phyloP scores from a whole-genome alignment of 345 rosid genomes.

The Carallia brachiata region DNA sequence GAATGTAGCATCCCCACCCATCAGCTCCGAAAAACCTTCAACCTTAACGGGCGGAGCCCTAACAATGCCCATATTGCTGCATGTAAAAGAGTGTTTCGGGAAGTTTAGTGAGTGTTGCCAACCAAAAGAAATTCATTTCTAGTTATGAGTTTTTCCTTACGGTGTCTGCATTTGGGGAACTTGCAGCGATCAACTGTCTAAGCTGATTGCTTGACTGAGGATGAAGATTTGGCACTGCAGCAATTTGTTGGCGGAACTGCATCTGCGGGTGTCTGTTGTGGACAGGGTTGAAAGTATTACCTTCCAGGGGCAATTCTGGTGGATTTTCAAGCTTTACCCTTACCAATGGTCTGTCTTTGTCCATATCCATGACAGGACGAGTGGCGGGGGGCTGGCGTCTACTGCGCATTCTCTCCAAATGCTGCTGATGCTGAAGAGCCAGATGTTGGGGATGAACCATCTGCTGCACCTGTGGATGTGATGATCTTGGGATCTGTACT shows the following conservation, averaged over 20 bases:
- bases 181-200: conserved; percentile 66
- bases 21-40: conserved; percentile 86
- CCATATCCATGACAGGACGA: conserved; percentile 63
- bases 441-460: conserved; percentile 53
- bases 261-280: conserved; percentile 57
- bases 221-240: conserved; percentile 62
- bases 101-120: neutral
- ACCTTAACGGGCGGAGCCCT: conserved; percentile 93
- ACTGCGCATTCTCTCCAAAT: conserved; percentile 51
- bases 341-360: conserved; percentile 68
- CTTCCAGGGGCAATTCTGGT: conserved; percentile 62
- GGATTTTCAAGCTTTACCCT: conserved; percentile 79
- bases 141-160: conserved; percentile 45
- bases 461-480: conserved; percentile 78
- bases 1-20: conserved; percentile 76
- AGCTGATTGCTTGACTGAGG: conserved; percentile 64
- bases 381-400: conserved; percentile 58
- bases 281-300: conserved; percentile 53
- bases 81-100: conserved; percentile 14
- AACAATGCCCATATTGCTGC: conserved; percentile 60
- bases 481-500: conserved; percentile 64
- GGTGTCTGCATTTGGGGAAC: conserved; percentile 69
- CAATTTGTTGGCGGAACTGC: conserved; percentile 62
- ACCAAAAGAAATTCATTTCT: conserved; percentile 1
- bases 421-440: conserved; percentile 52